Evolutionary conservation across 2,329 filamentous ascomycete genomes (phyloP).

Genomic region (Aspergillus clavatus): DNA sequence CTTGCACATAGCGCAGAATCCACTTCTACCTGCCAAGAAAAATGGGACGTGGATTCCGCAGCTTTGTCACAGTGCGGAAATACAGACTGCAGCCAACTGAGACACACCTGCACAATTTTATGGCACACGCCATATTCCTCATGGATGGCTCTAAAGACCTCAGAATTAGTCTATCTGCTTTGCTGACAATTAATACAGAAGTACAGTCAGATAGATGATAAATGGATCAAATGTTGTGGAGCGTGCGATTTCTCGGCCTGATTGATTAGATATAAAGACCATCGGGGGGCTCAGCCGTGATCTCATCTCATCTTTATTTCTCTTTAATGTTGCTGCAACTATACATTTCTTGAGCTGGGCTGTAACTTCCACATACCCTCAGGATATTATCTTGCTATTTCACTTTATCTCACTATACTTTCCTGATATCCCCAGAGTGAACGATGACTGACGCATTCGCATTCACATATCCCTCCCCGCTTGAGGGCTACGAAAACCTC

Average conservation of each 20-base stretch:
- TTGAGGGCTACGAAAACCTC: conserved; percentile 48
- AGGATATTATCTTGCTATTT: too few relatives aligned
- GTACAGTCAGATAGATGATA: too few relatives aligned
- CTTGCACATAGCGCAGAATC: too few relatives aligned
- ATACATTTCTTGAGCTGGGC: too few relatives aligned
- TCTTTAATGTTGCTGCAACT: too few relatives aligned
- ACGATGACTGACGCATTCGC: conserved; percentile 48
- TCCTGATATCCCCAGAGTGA: conserved; percentile 5
- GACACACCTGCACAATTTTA: too few relatives aligned
- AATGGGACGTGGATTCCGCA: conserved; percentile 11
- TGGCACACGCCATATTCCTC: background rate
- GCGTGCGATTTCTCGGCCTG: background rate
- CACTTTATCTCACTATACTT: background rate
- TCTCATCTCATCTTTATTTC: background rate
- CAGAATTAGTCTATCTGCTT: background rate
- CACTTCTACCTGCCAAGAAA: background rate
- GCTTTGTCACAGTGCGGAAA: conserved; percentile 18
- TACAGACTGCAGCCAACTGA: background rate
- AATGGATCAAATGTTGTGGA: too few relatives aligned
- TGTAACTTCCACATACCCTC: too few relatives aligned
- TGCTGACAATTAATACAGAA: too few relatives aligned
- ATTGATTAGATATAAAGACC: background rate
- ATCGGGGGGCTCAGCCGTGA: too few relatives aligned
- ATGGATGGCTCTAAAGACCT: background rate
- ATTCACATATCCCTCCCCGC: conserved; percentile 53